These are phyloP conservation scores for Monilinia fructigena DNA, from an alignment of 2,329 filamentous ascomycete genomes.

Conservation along the genomic window DNA sequence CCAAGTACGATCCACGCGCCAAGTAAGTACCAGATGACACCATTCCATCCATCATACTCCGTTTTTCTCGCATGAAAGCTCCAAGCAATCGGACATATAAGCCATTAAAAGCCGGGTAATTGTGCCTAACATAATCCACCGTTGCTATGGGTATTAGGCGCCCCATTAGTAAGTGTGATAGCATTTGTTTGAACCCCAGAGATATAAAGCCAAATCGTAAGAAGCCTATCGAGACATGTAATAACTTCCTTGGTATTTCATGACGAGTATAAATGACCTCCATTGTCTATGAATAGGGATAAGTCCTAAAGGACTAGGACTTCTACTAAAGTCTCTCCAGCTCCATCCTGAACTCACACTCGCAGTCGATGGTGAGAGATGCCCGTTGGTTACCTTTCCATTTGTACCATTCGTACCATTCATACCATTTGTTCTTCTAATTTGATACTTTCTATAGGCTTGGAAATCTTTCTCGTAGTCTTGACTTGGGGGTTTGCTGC, in stretches of 20 bases:
- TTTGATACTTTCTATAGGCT: conserved; percentile 44
- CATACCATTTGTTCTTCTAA: conserved; percentile 25
- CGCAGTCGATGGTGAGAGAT: conserved; percentile 64
- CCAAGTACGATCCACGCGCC: conserved; percentile 83
- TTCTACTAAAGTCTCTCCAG: conserved; percentile 86
- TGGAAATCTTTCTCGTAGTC: conserved; percentile 40
- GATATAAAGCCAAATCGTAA: conserved; percentile 79
- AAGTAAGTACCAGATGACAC: conserved; percentile 93
- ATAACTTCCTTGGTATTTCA: conserved; percentile 88
- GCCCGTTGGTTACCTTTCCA: conserved; percentile 54
- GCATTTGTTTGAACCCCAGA: conserved; percentile 71
- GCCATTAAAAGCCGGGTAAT: conserved; percentile 76
- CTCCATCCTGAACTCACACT: conserved; percentile 64
- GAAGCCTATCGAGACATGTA: conserved; percentile 97
- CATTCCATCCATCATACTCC: conserved; percentile 91
- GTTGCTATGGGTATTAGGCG: conserved; percentile 81
- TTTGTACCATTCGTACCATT: conserved; percentile 19
- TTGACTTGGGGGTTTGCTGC: conserved; percentile 51
- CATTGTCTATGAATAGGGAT: conserved; percentile 95
- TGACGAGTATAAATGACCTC: conserved; percentile 87
- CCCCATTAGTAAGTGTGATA: conserved; percentile 81
- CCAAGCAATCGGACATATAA: conserved; percentile 83
- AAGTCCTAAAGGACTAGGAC: conserved; percentile 86
- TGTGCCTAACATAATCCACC: conserved; percentile 79
- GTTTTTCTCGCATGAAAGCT: conserved; percentile 94